phyloP scores from a whole-genome alignment of 371 early-diverging fungal species.

The Parasitella parasitica region DNA sequence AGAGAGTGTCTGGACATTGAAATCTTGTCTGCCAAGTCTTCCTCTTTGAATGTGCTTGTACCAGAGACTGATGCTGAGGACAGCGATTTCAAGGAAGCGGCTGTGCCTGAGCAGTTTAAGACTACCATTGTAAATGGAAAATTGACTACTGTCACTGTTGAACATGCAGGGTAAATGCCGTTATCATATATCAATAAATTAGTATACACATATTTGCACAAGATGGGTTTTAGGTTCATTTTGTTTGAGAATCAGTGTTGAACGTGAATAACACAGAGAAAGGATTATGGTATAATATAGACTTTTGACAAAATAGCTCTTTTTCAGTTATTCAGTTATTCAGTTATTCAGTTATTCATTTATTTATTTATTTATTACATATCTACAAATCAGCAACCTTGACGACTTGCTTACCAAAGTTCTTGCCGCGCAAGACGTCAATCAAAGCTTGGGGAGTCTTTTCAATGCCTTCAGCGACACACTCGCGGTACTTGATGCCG shows the following conservation, averaged over 20 bases:
- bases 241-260: too few species aligned
- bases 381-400: conserved; percentile 58
- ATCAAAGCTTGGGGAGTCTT: conserved; percentile 76
- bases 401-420: conserved; percentile 85
- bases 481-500: conserved; percentile 65
- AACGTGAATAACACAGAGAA: too few species aligned
- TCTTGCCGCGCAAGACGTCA: conserved; percentile 76
- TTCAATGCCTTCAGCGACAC: conserved; percentile 77
- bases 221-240: too few species aligned
- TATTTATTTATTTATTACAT: background rate
- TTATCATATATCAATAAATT: background rate
- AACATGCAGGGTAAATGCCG: conserved; percentile 65
- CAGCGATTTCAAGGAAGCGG: conserved; percentile 81
- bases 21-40: conserved; percentile 88
- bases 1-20: conserved; percentile 76
- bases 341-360: too few species aligned
- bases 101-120: conserved; percentile 93
- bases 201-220: too few species aligned
- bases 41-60: conserved; percentile 82
- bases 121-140: conserved; percentile 79
- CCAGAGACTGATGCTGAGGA: conserved; percentile 68
- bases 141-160: conserved; percentile 80
- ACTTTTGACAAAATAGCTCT: too few species aligned
- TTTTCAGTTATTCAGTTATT: too few species aligned
- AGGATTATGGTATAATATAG: too few species aligned